Percentiles rank a stretch among this genome's conserved stretches.
Conservation (phyloP, 768 basidiomycete genomes). For the Rhizopogon vinicolor region DNA sequence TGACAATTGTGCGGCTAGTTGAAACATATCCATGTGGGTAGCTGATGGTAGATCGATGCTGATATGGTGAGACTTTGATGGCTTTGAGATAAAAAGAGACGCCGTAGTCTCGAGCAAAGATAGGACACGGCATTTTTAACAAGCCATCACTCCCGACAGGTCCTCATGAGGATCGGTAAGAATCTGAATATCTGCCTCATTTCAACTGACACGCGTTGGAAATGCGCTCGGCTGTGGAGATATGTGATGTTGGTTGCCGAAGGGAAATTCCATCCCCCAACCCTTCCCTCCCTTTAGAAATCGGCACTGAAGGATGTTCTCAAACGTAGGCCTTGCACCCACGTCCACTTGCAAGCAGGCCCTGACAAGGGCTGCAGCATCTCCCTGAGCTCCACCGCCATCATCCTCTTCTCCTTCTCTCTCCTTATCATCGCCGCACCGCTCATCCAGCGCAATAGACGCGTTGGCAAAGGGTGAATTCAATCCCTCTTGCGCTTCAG, state of each 20-base stretch:
- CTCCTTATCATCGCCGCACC: constrained; percentile 72
- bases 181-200: constrained; percentile 4
- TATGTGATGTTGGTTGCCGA: constrained; percentile 20
- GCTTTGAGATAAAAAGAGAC: constrained; percentile 7
- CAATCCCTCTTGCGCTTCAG: constrained; percentile 85
- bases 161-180: constrained; percentile 3
- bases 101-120: constrained; percentile 5
- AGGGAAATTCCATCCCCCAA: constrained; percentile 48
- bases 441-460: constrained; percentile 72
- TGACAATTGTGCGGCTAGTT: constrained; percentile 5
- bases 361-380: constrained; percentile 80
- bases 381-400: constrained; percentile 79
- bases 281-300: constrained; percentile 79
- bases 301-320: constrained; percentile 69
- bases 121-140: constrained; percentile 8
- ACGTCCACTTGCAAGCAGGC: constrained; percentile 84
- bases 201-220: constrained; percentile 22
- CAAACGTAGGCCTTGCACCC: constrained; percentile 78
- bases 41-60: constrained; percentile 6
- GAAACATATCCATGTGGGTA: constrained; percentile 4
- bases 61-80: constrained; percentile 7
- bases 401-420: constrained; percentile 73
- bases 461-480: constrained; percentile 71
- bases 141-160: neutral
- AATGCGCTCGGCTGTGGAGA: constrained; percentile 28